Evolutionary conservation across 306 rosid species (phyloP).

Genomic region (Vigna mungo): DNA sequence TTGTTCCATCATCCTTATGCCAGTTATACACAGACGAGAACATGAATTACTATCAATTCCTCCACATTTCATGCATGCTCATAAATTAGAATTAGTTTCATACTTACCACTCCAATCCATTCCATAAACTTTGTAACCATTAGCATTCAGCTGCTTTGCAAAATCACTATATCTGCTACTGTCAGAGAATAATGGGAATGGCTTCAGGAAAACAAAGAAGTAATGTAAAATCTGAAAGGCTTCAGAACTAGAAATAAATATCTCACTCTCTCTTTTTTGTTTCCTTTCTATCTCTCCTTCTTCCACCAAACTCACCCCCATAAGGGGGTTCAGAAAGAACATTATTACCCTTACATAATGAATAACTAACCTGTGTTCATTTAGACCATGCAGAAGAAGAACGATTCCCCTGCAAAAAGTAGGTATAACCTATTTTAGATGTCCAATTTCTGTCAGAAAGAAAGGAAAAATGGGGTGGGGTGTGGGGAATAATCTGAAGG

Average conservation of each 20-base stretch:
- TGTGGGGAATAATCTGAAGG: not conserved
- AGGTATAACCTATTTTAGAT: slow-evolving; percentile 26
- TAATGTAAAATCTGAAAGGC: slow-evolving; percentile 15
- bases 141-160: slow-evolving; percentile 83
- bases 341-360: not conserved
- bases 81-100: slow-evolving; percentile 4
- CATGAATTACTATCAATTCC: slow-evolving; percentile 22
- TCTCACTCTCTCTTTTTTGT: not conserved
- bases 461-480: not conserved
- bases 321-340: not conserved
- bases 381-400: slow-evolving; percentile 88
- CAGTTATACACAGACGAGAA: not conserved
- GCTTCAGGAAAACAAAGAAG: slow-evolving; percentile 35
- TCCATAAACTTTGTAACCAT: slow-evolving; percentile 87
- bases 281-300: not conserved
- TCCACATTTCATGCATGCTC: slow-evolving; percentile 12
- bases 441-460: slow-evolving; percentile 22
- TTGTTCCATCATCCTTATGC: not conserved
- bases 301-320: not conserved
- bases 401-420: slow-evolving; percentile 80
- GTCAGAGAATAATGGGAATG: slow-evolving; percentile 42
- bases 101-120: slow-evolving; percentile 98
- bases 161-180: slow-evolving; percentile 84
- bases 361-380: slow-evolving; percentile 86
- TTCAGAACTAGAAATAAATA: not conserved